These are phyloP conservation scores for Ophiostoma angusticollis DNA, from an alignment of 2,329 filamentous ascomycete genomes.

Conservation along the genomic window DNA sequence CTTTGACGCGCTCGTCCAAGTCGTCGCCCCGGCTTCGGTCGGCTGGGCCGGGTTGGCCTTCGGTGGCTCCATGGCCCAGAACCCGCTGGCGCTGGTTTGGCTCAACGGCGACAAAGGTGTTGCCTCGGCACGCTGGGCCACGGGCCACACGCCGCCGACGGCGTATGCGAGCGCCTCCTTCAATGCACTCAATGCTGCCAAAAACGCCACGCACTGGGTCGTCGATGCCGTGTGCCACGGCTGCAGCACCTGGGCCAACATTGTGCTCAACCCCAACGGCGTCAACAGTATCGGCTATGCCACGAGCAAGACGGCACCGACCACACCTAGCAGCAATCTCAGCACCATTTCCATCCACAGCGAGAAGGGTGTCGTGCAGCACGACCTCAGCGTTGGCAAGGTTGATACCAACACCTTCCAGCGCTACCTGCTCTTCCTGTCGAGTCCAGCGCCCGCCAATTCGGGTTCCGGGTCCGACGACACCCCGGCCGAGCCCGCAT, in stretches of 20 bases:
- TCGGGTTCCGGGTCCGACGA: neutral
- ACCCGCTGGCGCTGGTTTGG: conserved; percentile 26
- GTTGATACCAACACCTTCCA: conserved; percentile 10
- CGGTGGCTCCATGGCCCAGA: conserved; percentile 26
- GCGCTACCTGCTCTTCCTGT: conserved; percentile 9
- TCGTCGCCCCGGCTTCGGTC: conserved; percentile 23
- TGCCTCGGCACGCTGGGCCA: conserved; percentile 26
- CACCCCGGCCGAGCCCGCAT: neutral
- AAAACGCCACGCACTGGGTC: conserved; percentile 20
- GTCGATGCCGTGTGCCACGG: conserved; percentile 18
- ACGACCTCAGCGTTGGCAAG: conserved; percentile 8
- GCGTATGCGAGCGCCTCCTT: conserved; percentile 15
- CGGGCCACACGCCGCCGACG: conserved; percentile 10
- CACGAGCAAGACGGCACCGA: conserved; percentile 12
- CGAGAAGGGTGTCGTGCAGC: conserved; percentile 12
- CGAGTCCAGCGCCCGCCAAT: neutral
- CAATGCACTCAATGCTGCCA: conserved; percentile 12
- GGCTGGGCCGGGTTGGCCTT: conserved; percentile 28
- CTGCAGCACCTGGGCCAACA: conserved; percentile 16
- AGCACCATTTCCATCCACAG: conserved; percentile 16
- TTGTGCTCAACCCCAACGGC: conserved; percentile 16
- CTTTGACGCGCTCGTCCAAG: conserved; percentile 25
- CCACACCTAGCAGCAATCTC: conserved; percentile 16
- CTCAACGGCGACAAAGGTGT: conserved; percentile 23
- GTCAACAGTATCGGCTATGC: conserved; percentile 17